Base-by-base conservation (phyloP, 169 alveolate genomes). In the Theileria orientalis region DNA sequence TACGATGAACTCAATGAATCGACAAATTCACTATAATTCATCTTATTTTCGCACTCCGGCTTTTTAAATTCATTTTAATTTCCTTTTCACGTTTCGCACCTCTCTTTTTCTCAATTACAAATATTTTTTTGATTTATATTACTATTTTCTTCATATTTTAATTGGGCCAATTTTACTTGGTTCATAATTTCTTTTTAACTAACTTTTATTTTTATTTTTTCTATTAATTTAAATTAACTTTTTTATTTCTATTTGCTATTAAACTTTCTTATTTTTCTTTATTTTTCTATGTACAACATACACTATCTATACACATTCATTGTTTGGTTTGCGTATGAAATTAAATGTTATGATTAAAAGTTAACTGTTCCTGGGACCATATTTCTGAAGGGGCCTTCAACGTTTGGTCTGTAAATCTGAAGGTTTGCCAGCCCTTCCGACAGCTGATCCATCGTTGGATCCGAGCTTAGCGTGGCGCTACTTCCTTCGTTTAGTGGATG, bases 1-100 rank as follows among this genome's bases (percentile, higher is more conserved):
- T 79, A 78, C 21, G 69, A 23, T 13, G 83, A 37, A 49, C 62
- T 79, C 25, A 67, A 51, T 49, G 75, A 67, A 32, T 33, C 67
- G 27, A 79, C 46, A 16, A 41, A n/a, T 37, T 79, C 83, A 25
- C 51, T 56, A 32, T 59, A 56, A 27, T 25, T 62, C 83, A 72
- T 72, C 5, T 29, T 72, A 29, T 13, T 13, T 19, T 11, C n/a
- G 77, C 62, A 44, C 27, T 32, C 8, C 16, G 21, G 42, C 7
- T 40, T 42, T 32, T 40, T 21, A 6, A 19, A 21, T 5, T 27
- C 23, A 19, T 27, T 60, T 25, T 60, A 27, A 6, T 54, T 9
- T 19, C 11, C 16, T 54, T 9, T 54, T 16, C 13, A n/a, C 64
- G n/a, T 13, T 54, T 14, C 14, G 64, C 13, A 19, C 23, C 37